Conservation (phyloP, 805 yeast genomes). For the Saccharomycopsis sp. region DNA sequence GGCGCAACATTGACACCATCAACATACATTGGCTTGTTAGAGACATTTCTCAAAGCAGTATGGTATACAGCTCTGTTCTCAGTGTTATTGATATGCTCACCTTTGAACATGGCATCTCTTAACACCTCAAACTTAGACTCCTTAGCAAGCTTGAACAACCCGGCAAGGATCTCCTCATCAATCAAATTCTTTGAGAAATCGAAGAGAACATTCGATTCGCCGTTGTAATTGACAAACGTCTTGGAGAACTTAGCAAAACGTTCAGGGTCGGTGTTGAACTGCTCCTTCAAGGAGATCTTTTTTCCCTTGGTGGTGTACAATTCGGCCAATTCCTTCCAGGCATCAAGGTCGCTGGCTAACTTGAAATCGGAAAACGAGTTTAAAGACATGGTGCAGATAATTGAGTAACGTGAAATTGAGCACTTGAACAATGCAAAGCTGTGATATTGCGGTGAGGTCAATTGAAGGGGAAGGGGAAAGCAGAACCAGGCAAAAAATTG, state of each 20-base stretch:
- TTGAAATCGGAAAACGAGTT: slow-evolving; percentile 43
- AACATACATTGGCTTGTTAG: slow-evolving; percentile 75
- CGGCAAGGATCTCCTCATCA: slow-evolving; percentile 69
- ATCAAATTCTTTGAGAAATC: slow-evolving; percentile 94
- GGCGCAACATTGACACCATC: slow-evolving; percentile 87
- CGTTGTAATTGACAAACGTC: slow-evolving; percentile 79
- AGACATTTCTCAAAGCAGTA: slow-evolving; percentile 91
- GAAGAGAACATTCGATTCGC: slow-evolving; percentile 72
- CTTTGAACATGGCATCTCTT: slow-evolving; percentile 87
- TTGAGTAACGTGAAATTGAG: too few relatives aligned
- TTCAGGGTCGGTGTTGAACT: slow-evolving; percentile 64
- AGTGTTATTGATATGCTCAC: slow-evolving; percentile 91
- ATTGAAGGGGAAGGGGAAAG: too few relatives aligned
- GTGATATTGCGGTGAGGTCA: too few relatives aligned
- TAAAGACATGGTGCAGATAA: slow-evolving; percentile 19
- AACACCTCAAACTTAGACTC: slow-evolving; percentile 83
- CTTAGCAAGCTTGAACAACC: slow-evolving; percentile 73
- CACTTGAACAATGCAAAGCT: too few relatives aligned
- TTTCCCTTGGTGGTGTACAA: slow-evolving; percentile 68
- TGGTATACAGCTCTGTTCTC: slow-evolving; percentile 97
- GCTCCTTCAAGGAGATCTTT: slow-evolving; percentile 64
- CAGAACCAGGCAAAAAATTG: background rate
- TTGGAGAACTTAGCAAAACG: slow-evolving; percentile 74
- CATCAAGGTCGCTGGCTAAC: slow-evolving; percentile 65
- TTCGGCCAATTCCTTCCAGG: slow-evolving; percentile 74